A percentile compares a stretch with the other conserved stretches of the same genome.
phyloP scores from a whole-genome alignment of 2,329 filamentous ascomycete genomes.

The Microdochium trichocladiopsis region DNA sequence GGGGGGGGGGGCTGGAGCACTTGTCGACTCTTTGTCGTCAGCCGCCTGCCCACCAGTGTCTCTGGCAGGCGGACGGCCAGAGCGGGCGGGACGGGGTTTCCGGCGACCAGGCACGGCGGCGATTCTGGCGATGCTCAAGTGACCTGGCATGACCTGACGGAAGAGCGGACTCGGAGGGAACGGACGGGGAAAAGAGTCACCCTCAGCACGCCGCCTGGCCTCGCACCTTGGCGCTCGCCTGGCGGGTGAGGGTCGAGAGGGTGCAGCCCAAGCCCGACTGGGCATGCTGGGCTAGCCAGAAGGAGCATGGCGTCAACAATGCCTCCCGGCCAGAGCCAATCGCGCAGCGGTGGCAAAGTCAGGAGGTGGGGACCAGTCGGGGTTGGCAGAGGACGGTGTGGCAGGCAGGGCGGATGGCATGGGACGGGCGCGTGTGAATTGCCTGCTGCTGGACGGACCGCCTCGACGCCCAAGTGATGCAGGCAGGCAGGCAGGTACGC shows the following conservation, averaged over 20 bases:
- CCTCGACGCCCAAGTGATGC: not conserved
- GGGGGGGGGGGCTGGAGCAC: no score
- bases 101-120: no score
- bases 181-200: not conserved
- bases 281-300: not conserved
- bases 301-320: not conserved
- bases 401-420: not conserved
- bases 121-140: no score
- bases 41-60: no score
- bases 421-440: not conserved
- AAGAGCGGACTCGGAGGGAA: not conserved
- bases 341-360: not conserved
- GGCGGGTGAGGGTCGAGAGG: not conserved
- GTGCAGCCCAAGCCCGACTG: not conserved
- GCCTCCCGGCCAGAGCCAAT: not conserved
- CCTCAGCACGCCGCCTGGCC: no score
- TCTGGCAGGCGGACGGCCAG: no score
- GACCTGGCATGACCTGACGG: no score
- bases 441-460: not conserved
- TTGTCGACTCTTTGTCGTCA: no score
- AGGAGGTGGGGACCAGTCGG: not conserved
- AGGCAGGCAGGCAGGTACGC: not conserved
- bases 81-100: no score
- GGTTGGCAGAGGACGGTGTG: not conserved
- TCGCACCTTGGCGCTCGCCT: not conserved